Evolutionary conservation across 2,329 filamentous ascomycete genomes (phyloP).

Genomic region (Fusarium oxysporum): DNA sequence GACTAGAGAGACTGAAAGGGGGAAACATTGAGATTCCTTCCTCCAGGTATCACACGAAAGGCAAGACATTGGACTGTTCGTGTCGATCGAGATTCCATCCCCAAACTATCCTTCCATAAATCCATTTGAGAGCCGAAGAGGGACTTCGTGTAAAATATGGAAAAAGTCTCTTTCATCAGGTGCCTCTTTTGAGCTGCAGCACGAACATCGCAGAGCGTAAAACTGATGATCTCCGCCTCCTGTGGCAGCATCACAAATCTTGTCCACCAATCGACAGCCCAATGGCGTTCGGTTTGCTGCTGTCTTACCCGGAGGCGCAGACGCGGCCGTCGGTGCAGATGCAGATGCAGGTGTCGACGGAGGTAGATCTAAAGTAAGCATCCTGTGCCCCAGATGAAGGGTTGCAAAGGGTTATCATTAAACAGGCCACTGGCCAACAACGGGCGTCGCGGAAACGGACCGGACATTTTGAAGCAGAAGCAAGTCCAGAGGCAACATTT

Average conservation of each 20-base stretch:
- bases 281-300: slow-evolving; percentile 23
- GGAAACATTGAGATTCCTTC: slow-evolving; percentile 13
- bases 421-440: slow-evolving; percentile 26
- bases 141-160: background rate
- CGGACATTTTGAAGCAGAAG: slow-evolving; percentile 21
- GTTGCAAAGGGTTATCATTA: slow-evolving; percentile 8
- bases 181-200: slow-evolving; percentile 29
- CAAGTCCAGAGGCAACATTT: background rate
- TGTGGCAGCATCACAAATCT: slow-evolving; percentile 30
- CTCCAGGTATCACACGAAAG: slow-evolving; percentile 24
- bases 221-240: slow-evolving; percentile 41
- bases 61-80: slow-evolving; percentile 10
- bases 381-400: slow-evolving; percentile 13
- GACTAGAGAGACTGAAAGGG: background rate
- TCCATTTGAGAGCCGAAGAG: background rate
- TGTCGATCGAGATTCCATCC: slow-evolving; percentile 32
- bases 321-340: background rate
- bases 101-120: slow-evolving; percentile 4
- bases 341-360: slow-evolving; percentile 10
- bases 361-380: slow-evolving; percentile 16
- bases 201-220: slow-evolving; percentile 29
- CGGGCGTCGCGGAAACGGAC: slow-evolving; percentile 45
- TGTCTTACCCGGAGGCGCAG: slow-evolving; percentile 26
- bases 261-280: slow-evolving; percentile 28
- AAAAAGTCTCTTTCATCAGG: slow-evolving; percentile 34